Conservation (phyloP, 2,329 filamentous ascomycete genomes). For the Epichloe bromicola region DNA sequence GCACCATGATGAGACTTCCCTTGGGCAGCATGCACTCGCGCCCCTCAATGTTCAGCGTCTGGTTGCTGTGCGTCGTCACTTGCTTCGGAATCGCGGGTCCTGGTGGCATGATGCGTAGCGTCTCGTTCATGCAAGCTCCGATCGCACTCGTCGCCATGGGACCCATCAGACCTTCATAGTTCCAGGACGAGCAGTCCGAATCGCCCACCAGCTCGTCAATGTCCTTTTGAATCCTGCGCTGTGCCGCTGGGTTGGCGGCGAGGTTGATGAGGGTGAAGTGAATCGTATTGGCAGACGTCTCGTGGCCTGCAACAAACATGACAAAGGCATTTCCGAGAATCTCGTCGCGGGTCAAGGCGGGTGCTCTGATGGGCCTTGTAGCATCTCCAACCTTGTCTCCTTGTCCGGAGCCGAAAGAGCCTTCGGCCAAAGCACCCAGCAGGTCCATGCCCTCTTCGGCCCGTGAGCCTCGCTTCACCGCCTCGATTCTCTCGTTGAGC, state of each 20-base stretch:
- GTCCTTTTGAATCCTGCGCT: conserved; percentile 55
- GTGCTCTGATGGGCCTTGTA: conserved; percentile 13
- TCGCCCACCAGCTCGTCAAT: conserved; percentile 52
- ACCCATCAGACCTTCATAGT: conserved; percentile 55
- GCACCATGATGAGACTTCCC: conserved; percentile 41
- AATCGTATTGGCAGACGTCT: conserved; percentile 64
- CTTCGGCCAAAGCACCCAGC: conserved; percentile 31
- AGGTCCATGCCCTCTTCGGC: conserved; percentile 37
- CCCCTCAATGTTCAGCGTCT: conserved; percentile 47
- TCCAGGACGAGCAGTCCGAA: conserved; percentile 48
- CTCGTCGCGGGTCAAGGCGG: conserved; percentile 44
- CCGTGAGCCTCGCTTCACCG: conserved; percentile 22
- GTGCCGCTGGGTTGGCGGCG: conserved; percentile 49
- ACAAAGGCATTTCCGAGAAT: conserved; percentile 62
- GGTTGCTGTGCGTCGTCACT: conserved; percentile 32
- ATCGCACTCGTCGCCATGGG: conserved; percentile 55
- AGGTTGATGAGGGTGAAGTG: conserved; percentile 59
- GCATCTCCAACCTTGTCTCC: conserved; percentile 25
- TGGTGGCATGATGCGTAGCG: conserved; percentile 58
- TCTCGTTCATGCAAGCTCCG: conserved; percentile 67
- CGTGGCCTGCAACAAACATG: conserved; percentile 62
- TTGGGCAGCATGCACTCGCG: conserved; percentile 44
- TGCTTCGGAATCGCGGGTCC: conserved; percentile 62
- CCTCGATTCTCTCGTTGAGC: conserved; percentile 44
- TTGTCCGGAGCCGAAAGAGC: not conserved